Evolutionary conservation across 805 yeast genomes (phyloP).

Genomic region (Maudiozyma serrabonitensis): DNA sequence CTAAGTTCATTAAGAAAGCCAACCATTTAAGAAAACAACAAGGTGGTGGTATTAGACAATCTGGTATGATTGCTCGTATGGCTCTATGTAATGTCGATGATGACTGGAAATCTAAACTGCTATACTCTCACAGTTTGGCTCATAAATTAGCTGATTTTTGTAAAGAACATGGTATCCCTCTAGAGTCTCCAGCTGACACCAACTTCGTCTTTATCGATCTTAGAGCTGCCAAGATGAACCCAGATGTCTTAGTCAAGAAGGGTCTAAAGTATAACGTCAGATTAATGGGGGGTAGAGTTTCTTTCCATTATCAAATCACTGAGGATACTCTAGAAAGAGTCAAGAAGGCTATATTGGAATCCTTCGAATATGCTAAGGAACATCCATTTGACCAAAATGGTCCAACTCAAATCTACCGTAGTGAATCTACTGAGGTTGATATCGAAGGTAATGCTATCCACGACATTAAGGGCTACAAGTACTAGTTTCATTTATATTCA

Average conservation of each 20-base stretch:
- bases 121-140: conserved; percentile 42
- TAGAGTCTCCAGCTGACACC: conserved; percentile 73
- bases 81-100: conserved; percentile 71
- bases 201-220: conserved; percentile 75
- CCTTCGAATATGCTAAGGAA: conserved; percentile 41
- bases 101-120: conserved; percentile 54
- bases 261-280: conserved; percentile 54
- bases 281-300: conserved; percentile 64
- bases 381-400: conserved; percentile 45
- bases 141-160: conserved; percentile 45
- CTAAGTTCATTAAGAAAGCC: conserved; percentile 51
- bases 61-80: conserved; percentile 74
- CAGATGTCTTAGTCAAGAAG: conserved; percentile 40
- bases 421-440: conserved; percentile 30
- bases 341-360: conserved; percentile 49
- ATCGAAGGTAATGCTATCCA: conserved; percentile 23
- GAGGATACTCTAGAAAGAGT: conserved; percentile 46
- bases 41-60: conserved; percentile 91
- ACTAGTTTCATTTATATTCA: conserved; percentile 7
- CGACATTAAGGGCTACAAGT: conserved; percentile 28
- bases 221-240: conserved; percentile 43
- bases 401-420: conserved; percentile 38
- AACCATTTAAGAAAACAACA: conserved; percentile 83
- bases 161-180: conserved; percentile 39
- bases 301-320: conserved; percentile 66